Conservation (phyloP, 2,329 filamentous ascomycete genomes). For the Calonectria crousiana region DNA sequence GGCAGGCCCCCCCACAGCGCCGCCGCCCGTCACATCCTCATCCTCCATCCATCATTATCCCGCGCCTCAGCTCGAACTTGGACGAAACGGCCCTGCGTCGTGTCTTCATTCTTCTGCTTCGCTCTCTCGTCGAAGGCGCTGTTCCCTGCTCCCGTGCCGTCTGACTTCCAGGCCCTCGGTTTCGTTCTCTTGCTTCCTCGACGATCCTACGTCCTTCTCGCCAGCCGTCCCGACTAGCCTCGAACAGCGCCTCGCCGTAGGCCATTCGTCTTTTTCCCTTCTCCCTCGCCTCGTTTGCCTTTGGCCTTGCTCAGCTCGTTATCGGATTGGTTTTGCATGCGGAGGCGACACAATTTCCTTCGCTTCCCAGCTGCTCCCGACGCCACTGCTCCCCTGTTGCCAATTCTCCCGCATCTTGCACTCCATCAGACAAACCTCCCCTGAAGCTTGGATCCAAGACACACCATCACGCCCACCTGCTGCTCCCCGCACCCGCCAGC, state of each 20-base stretch:
- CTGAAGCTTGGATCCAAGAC: constrained; percentile 30
- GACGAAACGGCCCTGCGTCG: constrained; percentile 22
- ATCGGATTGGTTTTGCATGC: constrained; percentile 41
- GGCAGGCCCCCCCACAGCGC: constrained; percentile 43
- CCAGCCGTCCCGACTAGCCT: constrained; percentile 33
- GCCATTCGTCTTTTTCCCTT: constrained; percentile 35
- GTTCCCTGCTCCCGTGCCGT: constrained; percentile 35
- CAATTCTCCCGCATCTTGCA: constrained; percentile 32
- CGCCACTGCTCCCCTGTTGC: constrained; percentile 26
- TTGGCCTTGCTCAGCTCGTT: background rate
- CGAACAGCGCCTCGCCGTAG: constrained; percentile 41
- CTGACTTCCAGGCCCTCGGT: constrained; percentile 32
- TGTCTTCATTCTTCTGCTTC: constrained; percentile 24
- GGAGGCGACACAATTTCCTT: constrained; percentile 31
- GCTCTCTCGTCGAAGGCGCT: constrained; percentile 32
- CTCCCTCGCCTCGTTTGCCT: constrained; percentile 8
- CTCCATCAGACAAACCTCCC: constrained; percentile 33
- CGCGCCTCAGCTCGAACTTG: constrained; percentile 36
- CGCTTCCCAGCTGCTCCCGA: constrained; percentile 27
- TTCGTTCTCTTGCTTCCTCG: constrained; percentile 29
- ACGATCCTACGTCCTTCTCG: constrained; percentile 39
- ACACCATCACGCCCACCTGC: constrained; percentile 38
- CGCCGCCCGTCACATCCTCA: constrained; percentile 41
- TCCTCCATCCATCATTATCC: constrained; percentile 46
- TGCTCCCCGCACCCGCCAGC: constrained; percentile 38